Evolutionary conservation across 257 asterid genomes (phyloP), one percentile per base, ranked within the genome.

Genomic region (Solanum dulcamara): DNA sequence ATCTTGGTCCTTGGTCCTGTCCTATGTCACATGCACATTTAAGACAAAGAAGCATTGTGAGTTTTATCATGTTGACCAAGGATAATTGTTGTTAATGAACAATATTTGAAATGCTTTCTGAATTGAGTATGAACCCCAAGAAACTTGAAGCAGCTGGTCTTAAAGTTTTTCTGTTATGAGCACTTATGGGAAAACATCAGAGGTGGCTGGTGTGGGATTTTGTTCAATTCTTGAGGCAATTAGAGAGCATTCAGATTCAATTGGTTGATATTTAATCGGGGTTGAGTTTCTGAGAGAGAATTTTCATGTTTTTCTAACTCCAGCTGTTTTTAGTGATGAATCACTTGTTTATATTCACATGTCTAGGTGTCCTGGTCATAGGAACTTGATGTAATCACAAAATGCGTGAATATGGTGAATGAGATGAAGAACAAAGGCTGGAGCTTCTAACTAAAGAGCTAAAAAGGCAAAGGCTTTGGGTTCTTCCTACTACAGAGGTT

Each of bases 381-480:
- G 85, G 89, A 94, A 28, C 94, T 96, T 14, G 98, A 93, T 89
- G 98, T 98, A 74, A 92, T 96, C 86, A 96, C 98, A 68, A 85
- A 83, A 37, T 93, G 89, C 87, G 89, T 96, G 85, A 98, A 92
- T 88, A 93, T 93, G 93, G 99, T 85, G 95, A 94, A 84, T 94
- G 99, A 98, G 93, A 93, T 84, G 99, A 96, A 92, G 96, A 89
- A n/a, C 92, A 87, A 88, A 96, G 88, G 86, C 92, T 93, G n/a
- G 97, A 94, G 55, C 93, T 96, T 87, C 89, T 96, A 88, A 94
- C 93, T 22, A 91, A 87, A 84, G 99, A 96, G 89, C 92, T 96
- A 48, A 96, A 94, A 87, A 97, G 99, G 90, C 95, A 96, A 91
- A 92, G 98, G 86, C 98, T 98, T 40, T 89, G 95, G 46, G 92